Evolutionary conservation across 2,329 filamentous ascomycete species (phyloP), one percentile per base, ranked within the genome.

Genomic region (Colletotrichum somersetense): DNA sequence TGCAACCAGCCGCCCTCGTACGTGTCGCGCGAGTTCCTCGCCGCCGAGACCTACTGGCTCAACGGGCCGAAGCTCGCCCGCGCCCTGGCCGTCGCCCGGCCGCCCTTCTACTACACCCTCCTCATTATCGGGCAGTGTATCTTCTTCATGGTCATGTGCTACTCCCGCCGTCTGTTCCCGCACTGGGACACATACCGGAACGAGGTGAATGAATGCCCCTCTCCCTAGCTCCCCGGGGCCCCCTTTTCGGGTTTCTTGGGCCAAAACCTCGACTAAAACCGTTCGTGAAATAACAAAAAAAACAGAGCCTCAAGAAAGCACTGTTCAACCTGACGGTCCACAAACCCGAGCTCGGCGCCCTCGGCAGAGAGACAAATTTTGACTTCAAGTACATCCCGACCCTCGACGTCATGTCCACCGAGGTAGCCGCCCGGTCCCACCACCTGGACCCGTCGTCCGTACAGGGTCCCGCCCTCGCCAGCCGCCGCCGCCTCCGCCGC

Each of bases 311-410:
- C 70, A 77, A 75, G 64, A 67, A 68, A 30, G 71, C 75, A n/a
- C 74, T 79, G 74, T 92, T 89, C 79, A 82, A 85, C 23, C 79
- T 92, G 3, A 86, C 92, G 20, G 87, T 91, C n/a, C 85, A 91
- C 68, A 88, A 89, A 67, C 89, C 90, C 65, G 77, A 78, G n/a
- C 72, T 79, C 66, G 88, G 85, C 67, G 92, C 91, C 0, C 83
- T 95, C 10, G 89, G 91, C 0, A 83, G 87, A 58, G 86, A 91
- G 76, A 89, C 88, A 1, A 84, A 82, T 11, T 95, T 94, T 77
- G 89, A 91, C 26, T 92, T 95, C 81, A 92, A 94, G 77, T 92
- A 92, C 77, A 83, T 92, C 12, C 91, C 92, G 0, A 78, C 79
- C 35, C 77, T 83, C 23, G 80, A 80, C 30, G 80, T 77, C 73